These are phyloP conservation scores for Cercospora sp. DNA, from an alignment of 2,329 filamentous ascomycete genomes.

Conservation along the genomic window DNA sequence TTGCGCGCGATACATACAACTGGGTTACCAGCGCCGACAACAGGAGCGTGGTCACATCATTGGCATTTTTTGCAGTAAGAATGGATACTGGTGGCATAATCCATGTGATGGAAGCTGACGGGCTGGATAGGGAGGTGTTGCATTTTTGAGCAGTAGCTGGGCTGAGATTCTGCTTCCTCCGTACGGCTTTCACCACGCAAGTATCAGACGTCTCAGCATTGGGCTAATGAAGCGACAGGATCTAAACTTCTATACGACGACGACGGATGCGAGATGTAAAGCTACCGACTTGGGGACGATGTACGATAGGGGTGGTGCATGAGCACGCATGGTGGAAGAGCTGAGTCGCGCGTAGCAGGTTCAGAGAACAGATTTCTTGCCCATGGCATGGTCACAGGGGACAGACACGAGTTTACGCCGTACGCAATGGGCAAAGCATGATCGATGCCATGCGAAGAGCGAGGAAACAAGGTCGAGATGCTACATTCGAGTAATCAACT, in stretches of 20 bases:
- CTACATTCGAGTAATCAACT: conserved; percentile 1
- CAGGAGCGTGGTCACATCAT: conserved; percentile 49
- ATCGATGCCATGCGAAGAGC: background rate
- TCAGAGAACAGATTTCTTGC: background rate
- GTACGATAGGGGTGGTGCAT: conserved; percentile 3
- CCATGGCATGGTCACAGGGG: background rate
- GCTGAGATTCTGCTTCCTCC: conserved; percentile 53
- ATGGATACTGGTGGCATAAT: conserved; percentile 25
- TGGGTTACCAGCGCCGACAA: conserved; percentile 52
- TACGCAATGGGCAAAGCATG: background rate
- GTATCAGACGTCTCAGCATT: background rate
- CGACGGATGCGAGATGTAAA: conserved; percentile 12
- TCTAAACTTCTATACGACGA: conserved; percentile 4
- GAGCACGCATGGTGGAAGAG: background rate
- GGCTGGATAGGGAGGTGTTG: conserved; percentile 39
- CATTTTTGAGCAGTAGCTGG: conserved; percentile 56
- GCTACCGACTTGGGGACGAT: conserved; percentile 1
- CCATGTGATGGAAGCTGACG: background rate
- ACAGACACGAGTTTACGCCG: background rate
- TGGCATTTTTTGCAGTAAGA: conserved; percentile 55
- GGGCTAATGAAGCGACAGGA: conserved; percentile 7
- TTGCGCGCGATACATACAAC: conserved; percentile 44
- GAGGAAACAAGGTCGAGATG: background rate
- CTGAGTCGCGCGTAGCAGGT: background rate
- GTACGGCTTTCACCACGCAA: conserved; percentile 37